Evolutionary conservation across 2,329 filamentous ascomycete genomes (phyloP).

Genomic region (Nemania sp.): DNA sequence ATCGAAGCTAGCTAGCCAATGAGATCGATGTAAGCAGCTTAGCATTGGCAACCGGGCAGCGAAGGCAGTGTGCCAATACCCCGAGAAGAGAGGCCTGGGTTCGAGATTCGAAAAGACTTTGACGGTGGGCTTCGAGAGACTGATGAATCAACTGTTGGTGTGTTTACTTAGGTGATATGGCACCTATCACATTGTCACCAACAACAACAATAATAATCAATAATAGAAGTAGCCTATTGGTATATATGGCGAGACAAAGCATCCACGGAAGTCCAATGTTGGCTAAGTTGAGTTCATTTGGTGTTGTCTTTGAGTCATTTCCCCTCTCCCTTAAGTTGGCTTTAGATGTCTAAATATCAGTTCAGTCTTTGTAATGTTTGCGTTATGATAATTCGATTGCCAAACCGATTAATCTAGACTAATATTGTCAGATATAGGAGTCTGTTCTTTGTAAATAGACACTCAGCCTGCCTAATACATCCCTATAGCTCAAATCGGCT

Average conservation of each 20-base stretch:
- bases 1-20: slow-evolving; percentile 28
- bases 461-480: background rate
- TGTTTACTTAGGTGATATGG: background rate
- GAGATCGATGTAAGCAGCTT: slow-evolving; percentile 16
- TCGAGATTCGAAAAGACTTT: background rate
- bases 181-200: slow-evolving; percentile 24
- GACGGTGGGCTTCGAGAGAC: background rate
- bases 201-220: no score
- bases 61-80: slow-evolving; percentile 26
- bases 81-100: background rate
- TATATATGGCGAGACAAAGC: slow-evolving; percentile 18
- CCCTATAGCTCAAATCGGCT: background rate
- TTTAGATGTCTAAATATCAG: no score
- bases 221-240: no score
- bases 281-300: background rate
- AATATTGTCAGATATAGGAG: background rate
- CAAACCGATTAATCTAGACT: no score
- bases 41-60: slow-evolving; percentile 32
- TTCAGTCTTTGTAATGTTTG: no score
- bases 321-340: background rate
- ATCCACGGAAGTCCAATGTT: slow-evolving; percentile 18
- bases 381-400: no score
- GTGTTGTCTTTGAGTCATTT: background rate
- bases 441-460: background rate
- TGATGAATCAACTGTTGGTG: background rate